phyloP scores from a whole-genome alignment of 139 green algal genomes.

The Choricystis sp. region DNA sequence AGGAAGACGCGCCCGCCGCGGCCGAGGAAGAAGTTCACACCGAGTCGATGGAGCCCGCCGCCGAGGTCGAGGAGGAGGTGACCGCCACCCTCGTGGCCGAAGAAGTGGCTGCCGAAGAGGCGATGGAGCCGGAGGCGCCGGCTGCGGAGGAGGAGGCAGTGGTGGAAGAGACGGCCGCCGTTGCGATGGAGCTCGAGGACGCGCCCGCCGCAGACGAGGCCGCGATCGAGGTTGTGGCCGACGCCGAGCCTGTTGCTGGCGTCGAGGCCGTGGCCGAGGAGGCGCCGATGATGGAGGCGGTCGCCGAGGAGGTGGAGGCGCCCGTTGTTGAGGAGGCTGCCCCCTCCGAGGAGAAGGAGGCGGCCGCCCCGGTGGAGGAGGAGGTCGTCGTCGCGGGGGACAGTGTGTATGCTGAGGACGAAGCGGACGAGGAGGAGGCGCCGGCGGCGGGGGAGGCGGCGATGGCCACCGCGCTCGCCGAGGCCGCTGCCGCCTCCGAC shows the following conservation, averaged over 20 bases:
- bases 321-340: not conserved
- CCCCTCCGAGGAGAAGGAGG: not conserved
- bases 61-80: not conserved
- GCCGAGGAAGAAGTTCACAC: not conserved
- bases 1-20: not conserved
- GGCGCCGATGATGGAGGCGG: not conserved
- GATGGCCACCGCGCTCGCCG: not conserved
- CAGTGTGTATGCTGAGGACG: not conserved
- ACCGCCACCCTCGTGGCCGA: too few species aligned
- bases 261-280: too few species aligned
- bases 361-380: not conserved
- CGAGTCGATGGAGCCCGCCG: not conserved
- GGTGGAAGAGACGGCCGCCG: not conserved
- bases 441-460: not conserved
- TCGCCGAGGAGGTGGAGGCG: not conserved
- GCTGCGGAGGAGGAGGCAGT: not conserved
- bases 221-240: not conserved
- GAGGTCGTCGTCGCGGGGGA: not conserved
- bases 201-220: not conserved
- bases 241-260: not conserved
- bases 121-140: too few species aligned
- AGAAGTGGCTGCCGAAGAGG: too few species aligned
- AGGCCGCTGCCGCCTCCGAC: not conserved
- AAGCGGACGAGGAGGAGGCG: not conserved
- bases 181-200: not conserved